Evolutionary conservation across 345 rosid genomes (phyloP).

Genomic region (Nasturtium officinale): DNA sequence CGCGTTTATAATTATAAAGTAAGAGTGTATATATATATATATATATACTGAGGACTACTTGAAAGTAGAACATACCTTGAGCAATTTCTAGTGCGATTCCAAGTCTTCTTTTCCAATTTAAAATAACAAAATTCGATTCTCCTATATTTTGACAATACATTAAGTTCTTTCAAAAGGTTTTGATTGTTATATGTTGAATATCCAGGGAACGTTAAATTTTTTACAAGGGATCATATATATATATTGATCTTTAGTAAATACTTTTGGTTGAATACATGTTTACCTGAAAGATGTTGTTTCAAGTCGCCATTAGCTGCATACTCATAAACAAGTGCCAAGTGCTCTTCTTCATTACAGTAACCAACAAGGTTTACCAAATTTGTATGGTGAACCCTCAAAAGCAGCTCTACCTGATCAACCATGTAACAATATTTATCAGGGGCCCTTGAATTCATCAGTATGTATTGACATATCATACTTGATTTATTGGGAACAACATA

Average conservation of each 20-base stretch:
- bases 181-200: background rate
- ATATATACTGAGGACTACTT: no score
- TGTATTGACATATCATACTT: no score
- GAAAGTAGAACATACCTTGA: no score
- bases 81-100: no score
- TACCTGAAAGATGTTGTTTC: slow-evolving; percentile 28
- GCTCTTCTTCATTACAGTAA: slow-evolving; percentile 39
- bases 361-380: slow-evolving; percentile 47
- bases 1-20: no score
- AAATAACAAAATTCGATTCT: background rate
- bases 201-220: background rate
- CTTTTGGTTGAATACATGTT: background rate
- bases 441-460: background rate
- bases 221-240: no score
- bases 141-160: background rate
- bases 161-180: background rate
- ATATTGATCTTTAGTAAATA: background rate
- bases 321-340: slow-evolving; percentile 46
- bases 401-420: slow-evolving; percentile 39
- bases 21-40: no score
- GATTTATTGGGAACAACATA: no score
- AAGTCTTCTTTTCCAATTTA: no score
- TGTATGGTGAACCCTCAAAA: slow-evolving; percentile 47
- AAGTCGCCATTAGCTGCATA: slow-evolving; percentile 41
- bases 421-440: background rate